These are phyloP conservation scores for Eucalyptus tenuipes DNA, from an alignment of 345 rosid genomes.

Conservation along the genomic window DNA sequence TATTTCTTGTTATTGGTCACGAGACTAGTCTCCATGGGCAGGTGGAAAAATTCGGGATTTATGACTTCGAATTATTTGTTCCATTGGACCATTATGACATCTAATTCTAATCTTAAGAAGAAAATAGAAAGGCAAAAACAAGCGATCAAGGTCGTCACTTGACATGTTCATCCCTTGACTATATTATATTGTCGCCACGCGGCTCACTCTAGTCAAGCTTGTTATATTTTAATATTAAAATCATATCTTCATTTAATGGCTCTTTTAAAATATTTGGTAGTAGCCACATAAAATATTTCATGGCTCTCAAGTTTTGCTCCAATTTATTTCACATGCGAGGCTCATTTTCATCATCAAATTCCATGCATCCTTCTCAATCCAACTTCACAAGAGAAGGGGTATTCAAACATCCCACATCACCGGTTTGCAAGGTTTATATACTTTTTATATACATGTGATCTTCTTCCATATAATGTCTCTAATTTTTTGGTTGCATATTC, in stretches of 20 bases:
- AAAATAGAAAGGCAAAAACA: neutral
- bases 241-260: neutral
- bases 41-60: neutral
- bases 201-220: neutral
- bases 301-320: neutral
- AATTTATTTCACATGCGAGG: neutral
- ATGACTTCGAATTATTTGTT: neutral
- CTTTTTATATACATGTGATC: neutral
- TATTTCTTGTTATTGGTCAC: neutral
- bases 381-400: neutral
- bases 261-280: neutral
- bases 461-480: rapidly evolving
- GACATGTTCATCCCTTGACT: neutral
- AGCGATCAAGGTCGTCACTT: neutral
- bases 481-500: neutral
- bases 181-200: neutral
- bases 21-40: neutral
- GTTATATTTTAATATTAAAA: neutral
- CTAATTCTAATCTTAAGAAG: neutral
- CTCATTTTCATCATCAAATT: neutral
- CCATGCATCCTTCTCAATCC: neutral
- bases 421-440: rapidly evolving
- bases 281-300: neutral
- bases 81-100: neutral
- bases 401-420: neutral